These are phyloP conservation scores for Stemphylium beticola DNA, from an alignment of 2,329 filamentous ascomycete species.

Conservation along the genomic window DNA sequence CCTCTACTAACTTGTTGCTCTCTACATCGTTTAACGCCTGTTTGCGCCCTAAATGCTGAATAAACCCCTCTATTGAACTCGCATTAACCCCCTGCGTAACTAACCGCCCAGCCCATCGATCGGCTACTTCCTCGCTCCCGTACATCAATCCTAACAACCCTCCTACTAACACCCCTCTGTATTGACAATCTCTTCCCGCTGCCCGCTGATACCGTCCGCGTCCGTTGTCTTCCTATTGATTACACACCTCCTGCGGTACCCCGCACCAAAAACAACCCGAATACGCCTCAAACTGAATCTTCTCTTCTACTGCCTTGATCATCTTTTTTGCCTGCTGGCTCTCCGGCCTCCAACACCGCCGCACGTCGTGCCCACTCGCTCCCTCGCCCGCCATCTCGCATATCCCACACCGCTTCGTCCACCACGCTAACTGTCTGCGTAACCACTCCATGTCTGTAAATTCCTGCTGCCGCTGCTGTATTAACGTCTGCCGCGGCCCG, in stretches of 20 bases:
- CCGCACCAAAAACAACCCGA: slow-evolving; percentile 15
- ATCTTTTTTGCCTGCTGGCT: slow-evolving; percentile 2
- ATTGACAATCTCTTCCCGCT: too few relatives aligned
- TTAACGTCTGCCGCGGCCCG: slow-evolving; percentile 5
- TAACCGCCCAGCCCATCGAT: too few relatives aligned
- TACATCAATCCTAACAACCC: too few relatives aligned
- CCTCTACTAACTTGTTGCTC: too few relatives aligned
- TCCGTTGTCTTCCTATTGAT: background rate
- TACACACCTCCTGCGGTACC: slow-evolving; percentile 14
- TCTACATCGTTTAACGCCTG: too few relatives aligned
- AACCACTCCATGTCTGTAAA: slow-evolving; percentile 1
- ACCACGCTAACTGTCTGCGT: slow-evolving; percentile 11
- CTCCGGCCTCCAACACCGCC: background rate
- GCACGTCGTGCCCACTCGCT: slow-evolving; percentile 7
- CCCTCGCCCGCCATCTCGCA: slow-evolving; percentile 9
- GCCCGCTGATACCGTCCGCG: too few relatives aligned
- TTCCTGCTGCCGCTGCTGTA: slow-evolving; percentile 6
- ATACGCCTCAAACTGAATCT: slow-evolving; percentile 12
- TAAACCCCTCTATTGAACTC: too few relatives aligned
- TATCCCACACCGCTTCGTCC: slow-evolving; percentile 11
- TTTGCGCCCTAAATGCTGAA: too few relatives aligned
- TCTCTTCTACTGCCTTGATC: slow-evolving; percentile 6
- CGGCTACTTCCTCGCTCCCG: too few relatives aligned
- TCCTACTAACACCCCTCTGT: too few relatives aligned
- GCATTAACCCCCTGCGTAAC: too few relatives aligned